These are phyloP conservation scores for Yarrowia bubula DNA, from an alignment of 805 yeast genomes.

Conservation along the genomic window DNA sequence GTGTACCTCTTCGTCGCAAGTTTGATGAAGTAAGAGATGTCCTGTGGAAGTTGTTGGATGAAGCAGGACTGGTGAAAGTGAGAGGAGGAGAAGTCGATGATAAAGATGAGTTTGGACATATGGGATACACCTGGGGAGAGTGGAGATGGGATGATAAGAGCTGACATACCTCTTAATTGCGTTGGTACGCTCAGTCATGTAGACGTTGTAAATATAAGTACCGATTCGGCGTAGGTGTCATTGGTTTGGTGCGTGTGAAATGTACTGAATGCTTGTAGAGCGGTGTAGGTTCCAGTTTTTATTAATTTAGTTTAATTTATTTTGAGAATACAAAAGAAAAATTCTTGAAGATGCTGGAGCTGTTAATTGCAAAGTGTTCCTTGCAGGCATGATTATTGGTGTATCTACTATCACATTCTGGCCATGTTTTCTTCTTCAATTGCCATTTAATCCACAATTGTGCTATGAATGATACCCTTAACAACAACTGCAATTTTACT, in stretches of 20 bases:
- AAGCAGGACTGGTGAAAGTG: conserved; percentile 38
- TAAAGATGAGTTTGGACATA: conserved; percentile 80
- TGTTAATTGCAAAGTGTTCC: too few relatives aligned
- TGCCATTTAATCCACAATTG: too few relatives aligned
- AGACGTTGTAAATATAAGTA: conserved; percentile 5
- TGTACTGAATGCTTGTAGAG: neutral
- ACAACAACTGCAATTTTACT: too few relatives aligned
- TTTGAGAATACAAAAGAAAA: neutral
- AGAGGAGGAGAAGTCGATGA: conserved; percentile 57
- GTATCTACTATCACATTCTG: too few relatives aligned
- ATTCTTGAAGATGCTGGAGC: too few relatives aligned
- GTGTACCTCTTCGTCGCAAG: conserved; percentile 69
- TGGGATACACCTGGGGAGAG: conserved; percentile 44
- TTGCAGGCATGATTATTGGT: too few relatives aligned
- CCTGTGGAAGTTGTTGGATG: conserved; percentile 56
- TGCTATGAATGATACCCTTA: too few relatives aligned
- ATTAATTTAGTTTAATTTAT: neutral
- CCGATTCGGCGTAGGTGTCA: conserved; percentile 12
- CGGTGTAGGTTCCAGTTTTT: neutral
- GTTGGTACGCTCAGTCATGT: neutral
- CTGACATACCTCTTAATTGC: too few relatives aligned
- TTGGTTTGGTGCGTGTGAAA: neutral
- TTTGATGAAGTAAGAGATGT: conserved; percentile 62
- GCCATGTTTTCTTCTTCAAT: too few relatives aligned
- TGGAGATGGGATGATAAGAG: neutral